These are phyloP conservation scores for Amylocarpus encephaloides DNA, from an alignment of 2,329 filamentous ascomycete species.

Conservation along the genomic window DNA sequence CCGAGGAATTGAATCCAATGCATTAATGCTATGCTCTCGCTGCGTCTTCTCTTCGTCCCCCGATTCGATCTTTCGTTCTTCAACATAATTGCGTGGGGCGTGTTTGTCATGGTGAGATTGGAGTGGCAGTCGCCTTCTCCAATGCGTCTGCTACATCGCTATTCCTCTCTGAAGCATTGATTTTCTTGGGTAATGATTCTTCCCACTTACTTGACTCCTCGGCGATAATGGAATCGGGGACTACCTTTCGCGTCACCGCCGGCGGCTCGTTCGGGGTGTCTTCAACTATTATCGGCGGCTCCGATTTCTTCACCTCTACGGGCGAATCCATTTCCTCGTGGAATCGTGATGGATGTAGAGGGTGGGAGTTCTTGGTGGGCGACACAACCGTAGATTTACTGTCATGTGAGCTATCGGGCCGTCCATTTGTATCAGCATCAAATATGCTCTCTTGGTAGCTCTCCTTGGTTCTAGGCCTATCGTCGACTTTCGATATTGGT, in stretches of 20 bases:
- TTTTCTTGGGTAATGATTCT: conserved; percentile 11
- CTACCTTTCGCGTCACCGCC: neutral
- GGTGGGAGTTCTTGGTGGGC: neutral
- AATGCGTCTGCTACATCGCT: conserved; percentile 20
- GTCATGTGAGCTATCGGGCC: neutral
- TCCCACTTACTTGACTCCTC: conserved; percentile 13
- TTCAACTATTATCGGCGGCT: neutral
- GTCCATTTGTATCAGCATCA: conserved; percentile 24
- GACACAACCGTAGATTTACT: neutral
- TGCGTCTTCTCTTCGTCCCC: neutral
- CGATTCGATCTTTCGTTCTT: neutral
- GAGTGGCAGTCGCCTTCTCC: conserved; percentile 20
- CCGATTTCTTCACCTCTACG: neutral
- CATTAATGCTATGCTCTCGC: neutral
- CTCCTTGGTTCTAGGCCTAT: conserved; percentile 23
- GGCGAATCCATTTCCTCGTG: conserved; percentile 15
- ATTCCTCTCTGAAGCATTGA: conserved; percentile 9
- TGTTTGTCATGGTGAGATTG: conserved; percentile 18
- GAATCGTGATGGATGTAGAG: conserved; percentile 12
- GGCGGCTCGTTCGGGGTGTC: neutral
- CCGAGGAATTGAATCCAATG: conserved; percentile 1
- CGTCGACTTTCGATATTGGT: conserved; percentile 6
- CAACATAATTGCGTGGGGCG: neutral
- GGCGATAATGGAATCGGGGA: neutral
- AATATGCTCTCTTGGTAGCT: conserved; percentile 30